A percentile compares a stretch with the other conserved stretches of the same genome.
phyloP scores from a whole-genome alignment of 2,329 filamentous ascomycete genomes.

The Aspergillus sp. region DNA sequence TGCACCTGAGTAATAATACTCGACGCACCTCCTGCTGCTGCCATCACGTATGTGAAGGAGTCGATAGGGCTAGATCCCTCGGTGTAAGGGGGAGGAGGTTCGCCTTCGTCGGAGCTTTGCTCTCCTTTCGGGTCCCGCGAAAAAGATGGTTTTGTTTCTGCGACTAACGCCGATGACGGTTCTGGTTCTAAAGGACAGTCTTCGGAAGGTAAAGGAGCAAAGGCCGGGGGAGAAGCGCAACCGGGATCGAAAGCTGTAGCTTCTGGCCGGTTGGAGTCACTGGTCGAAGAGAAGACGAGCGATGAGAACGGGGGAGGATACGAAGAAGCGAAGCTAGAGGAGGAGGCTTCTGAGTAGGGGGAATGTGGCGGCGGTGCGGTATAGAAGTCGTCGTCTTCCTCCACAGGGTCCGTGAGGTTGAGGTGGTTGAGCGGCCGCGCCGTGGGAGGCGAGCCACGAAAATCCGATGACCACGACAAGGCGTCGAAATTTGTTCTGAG shows the following conservation, averaged over 20 bases:
- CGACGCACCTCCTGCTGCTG: constrained; percentile 90
- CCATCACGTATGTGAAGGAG: constrained; percentile 96
- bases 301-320: constrained; percentile 64
- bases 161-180: constrained; percentile 52
- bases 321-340: constrained; percentile 53
- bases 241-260: constrained; percentile 48
- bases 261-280: constrained; percentile 40
- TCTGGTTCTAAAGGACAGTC: constrained; percentile 49
- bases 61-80: constrained; percentile 89
- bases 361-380: constrained; percentile 41
- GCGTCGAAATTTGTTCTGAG: constrained; percentile 21
- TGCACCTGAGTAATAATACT: constrained; percentile 99
- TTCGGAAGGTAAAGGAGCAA: constrained; percentile 53
- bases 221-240: constrained; percentile 49
- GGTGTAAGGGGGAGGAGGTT: constrained; percentile 93
- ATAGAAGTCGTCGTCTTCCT: constrained; percentile 42
- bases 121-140: constrained; percentile 78
- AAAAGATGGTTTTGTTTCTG: constrained; percentile 81
- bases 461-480: constrained; percentile 34
- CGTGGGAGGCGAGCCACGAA: constrained; percentile 43
- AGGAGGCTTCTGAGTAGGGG: constrained; percentile 41
- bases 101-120: constrained; percentile 73
- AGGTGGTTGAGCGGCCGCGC: constrained; percentile 38
- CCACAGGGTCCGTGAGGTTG: constrained; percentile 37
- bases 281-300: constrained; percentile 56